Conservation (phyloP, 306 rosid genomes). For the Phaseolus lunatus region DNA sequence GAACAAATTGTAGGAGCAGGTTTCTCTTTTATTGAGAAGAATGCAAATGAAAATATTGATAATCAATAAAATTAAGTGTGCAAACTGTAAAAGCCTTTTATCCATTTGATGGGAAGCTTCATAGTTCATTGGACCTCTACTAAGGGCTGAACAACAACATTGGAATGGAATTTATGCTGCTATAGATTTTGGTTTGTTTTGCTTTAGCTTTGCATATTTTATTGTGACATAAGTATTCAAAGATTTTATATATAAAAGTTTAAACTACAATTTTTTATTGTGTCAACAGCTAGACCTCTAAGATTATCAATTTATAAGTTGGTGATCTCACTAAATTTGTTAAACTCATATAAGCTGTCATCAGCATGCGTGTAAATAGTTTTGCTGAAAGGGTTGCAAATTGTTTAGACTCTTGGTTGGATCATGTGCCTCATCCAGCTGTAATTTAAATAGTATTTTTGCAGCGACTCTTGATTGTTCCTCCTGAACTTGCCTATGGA, state of each 20-base stretch:
- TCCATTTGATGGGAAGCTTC: constrained; percentile 32
- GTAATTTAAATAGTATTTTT: constrained; percentile 44
- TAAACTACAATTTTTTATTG: neutral
- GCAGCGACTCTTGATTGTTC: constrained; percentile 85
- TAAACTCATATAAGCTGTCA: constrained; percentile 18
- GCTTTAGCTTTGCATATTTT: neutral
- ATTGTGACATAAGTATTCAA: neutral
- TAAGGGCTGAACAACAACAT: neutral
- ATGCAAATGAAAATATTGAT: constrained; percentile 11
- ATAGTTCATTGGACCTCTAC: neutral
- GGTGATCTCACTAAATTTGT: constrained; percentile 3
- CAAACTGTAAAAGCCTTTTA: neutral
- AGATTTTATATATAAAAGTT: neutral
- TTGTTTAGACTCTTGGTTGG: constrained; percentile 32
- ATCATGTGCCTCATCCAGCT: constrained; percentile 21
- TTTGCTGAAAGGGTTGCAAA: constrained; percentile 21
- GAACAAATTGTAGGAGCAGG: constrained; percentile 37
- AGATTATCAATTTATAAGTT: constrained; percentile 9
- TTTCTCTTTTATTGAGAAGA: constrained; percentile 27
- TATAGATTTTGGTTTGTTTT: constrained; percentile 20
- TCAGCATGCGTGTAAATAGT: constrained; percentile 14
- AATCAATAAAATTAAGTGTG: constrained; percentile 6
- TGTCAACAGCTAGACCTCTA: neutral
- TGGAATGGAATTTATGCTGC: constrained; percentile 28
- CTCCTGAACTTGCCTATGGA: constrained; percentile 94